A percentile compares a stretch with the other conserved stretches of the same genome.
Conservation (phyloP, 1,284 basidiomycete species). For the Taiwanofungus camphoratus region DNA sequence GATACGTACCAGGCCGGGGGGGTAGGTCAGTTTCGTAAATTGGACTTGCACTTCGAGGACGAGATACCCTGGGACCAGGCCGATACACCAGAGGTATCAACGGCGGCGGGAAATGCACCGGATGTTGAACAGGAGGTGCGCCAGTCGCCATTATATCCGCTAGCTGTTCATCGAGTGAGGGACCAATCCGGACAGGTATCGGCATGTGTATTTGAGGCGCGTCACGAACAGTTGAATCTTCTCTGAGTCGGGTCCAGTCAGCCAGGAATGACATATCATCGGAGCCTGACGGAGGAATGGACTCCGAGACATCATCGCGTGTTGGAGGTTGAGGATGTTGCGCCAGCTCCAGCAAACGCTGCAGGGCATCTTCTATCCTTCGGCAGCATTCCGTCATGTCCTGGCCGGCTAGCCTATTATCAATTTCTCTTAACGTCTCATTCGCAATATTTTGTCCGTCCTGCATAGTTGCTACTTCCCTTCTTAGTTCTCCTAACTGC, state of each 20-base stretch:
- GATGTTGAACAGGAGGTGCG: constrained; percentile 32
- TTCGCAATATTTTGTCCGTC: constrained; percentile 56
- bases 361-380: constrained; percentile 40
- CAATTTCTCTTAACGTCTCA: constrained; percentile 40
- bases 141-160: constrained; percentile 50
- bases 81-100: constrained; percentile 50
- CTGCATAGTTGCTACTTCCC: constrained; percentile 46
- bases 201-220: constrained; percentile 35
- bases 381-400: constrained; percentile 33
- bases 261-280: constrained; percentile 23
- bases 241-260: constrained; percentile 22
- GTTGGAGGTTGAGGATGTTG: constrained; percentile 13
- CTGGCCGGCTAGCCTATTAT: constrained; percentile 19
- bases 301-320: constrained; percentile 18
- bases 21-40: constrained; percentile 26
- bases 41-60: constrained; percentile 43
- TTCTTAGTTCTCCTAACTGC: constrained; percentile 43
- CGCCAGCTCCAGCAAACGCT: constrained; percentile 18
- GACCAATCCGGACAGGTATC: constrained; percentile 35
- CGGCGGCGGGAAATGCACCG: constrained; percentile 45
- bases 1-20: constrained; percentile 24
- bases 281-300: constrained; percentile 14
- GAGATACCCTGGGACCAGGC: constrained; percentile 35
- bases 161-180: constrained; percentile 51
- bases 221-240: constrained; percentile 17